A percentile compares a stretch with the other conserved stretches of the same genome.
These are phyloP conservation scores for Cardiospermum halicacabum DNA, from an alignment of 345 rosid genomes.

Conservation along the genomic window DNA sequence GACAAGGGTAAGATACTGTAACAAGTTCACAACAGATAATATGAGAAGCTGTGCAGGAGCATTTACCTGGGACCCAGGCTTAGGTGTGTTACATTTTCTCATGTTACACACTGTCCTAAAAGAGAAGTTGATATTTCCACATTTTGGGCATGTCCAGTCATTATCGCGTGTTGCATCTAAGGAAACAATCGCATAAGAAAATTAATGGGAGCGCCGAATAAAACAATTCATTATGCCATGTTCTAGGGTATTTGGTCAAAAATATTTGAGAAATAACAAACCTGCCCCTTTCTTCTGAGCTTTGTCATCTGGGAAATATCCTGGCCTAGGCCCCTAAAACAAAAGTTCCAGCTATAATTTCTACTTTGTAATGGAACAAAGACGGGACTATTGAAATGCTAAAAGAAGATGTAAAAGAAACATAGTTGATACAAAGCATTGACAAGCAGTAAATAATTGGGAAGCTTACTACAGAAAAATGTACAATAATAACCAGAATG, in stretches of 20 bases:
- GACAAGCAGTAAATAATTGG: background rate
- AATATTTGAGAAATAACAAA: constrained; percentile 17
- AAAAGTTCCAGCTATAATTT: constrained; percentile 11
- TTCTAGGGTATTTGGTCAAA: background rate
- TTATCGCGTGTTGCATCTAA: constrained; percentile 80
- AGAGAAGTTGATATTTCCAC: constrained; percentile 95
- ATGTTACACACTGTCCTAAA: constrained; percentile 94
- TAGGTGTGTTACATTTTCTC: constrained; percentile 98
- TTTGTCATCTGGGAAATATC: constrained; percentile 75
- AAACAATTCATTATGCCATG: background rate
- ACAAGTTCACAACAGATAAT: background rate
- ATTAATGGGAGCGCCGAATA: constrained; percentile 2
- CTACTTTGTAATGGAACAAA: background rate
- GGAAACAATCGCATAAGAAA: constrained; percentile 6
- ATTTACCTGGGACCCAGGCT: constrained; percentile 94
- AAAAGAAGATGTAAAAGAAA: background rate
- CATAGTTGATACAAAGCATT: background rate
- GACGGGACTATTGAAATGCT: background rate
- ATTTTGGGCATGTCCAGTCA: constrained; percentile 98
- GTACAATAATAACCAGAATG: too few relatives aligned
- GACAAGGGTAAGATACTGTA: background rate
- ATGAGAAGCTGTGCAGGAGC: constrained; percentile 1
- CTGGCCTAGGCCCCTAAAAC: constrained; percentile 80
- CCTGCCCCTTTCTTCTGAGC: constrained; percentile 59
- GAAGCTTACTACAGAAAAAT: background rate